phyloP scores from a whole-genome alignment of 2,329 filamentous ascomycete species.

The Dactylellina cionopaga region DNA sequence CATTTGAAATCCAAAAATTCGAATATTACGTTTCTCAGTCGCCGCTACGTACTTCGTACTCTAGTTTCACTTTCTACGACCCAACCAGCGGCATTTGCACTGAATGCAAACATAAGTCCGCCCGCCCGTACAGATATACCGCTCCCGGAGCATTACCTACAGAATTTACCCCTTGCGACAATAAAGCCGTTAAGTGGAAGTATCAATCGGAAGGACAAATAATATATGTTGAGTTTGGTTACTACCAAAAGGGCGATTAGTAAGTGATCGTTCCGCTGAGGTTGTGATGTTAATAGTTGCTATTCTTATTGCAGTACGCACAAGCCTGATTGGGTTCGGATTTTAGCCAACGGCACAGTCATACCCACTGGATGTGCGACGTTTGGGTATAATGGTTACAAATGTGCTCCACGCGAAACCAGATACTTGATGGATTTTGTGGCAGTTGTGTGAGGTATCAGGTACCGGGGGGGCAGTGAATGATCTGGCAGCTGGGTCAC shows the following conservation, averaged over 20 bases:
- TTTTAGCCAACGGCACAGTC: constrained; percentile 35
- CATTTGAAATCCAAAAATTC: constrained; percentile 34
- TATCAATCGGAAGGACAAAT: constrained; percentile 23
- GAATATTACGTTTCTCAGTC: constrained; percentile 46
- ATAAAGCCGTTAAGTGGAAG: constrained; percentile 43
- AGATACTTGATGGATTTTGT: constrained; percentile 38
- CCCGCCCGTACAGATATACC: constrained; percentile 1
- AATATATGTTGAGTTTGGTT: constrained; percentile 42
- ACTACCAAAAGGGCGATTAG: constrained; percentile 15
- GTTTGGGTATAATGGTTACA: constrained; percentile 41
- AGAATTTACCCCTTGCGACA: constrained; percentile 11
- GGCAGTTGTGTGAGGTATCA: constrained; percentile 1
- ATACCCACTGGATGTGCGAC: constrained; percentile 26
- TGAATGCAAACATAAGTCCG: constrained; percentile 31
- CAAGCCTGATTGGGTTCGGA: constrained; percentile 12
- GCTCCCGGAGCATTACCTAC: constrained; percentile 15
- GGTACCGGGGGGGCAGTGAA: no score
- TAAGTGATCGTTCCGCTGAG: not conserved
- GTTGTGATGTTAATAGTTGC: not conserved
- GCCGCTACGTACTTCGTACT: constrained; percentile 27
- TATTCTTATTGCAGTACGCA: not conserved
- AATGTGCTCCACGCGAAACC: constrained; percentile 35
- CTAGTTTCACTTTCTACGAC: constrained; percentile 39
- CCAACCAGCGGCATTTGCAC: constrained; percentile 16
- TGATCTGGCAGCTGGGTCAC: no score